Evolutionary conservation across 73 alveolate species (phyloP), one percentile per base, ranked within the genome.

Genomic region (Durusdinium trenchii): DNA sequence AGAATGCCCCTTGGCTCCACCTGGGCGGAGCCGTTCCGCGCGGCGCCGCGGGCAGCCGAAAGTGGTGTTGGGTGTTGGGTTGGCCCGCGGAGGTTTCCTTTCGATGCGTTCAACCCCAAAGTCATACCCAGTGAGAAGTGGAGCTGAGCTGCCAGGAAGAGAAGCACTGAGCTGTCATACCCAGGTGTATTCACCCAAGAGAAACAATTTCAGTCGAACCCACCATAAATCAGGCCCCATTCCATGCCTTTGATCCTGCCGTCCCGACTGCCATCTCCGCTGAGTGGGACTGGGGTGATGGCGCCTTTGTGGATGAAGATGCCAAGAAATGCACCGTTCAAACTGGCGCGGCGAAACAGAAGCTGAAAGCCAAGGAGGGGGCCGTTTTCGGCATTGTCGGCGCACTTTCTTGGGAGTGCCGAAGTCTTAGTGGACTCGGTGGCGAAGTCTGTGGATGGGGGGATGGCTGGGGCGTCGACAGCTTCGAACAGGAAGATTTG

Each of bases 241-340:
- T n/a, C n/a, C n/a, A n/a, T n/a, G n/a, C n/a, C n/a, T n/a, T n/a
- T n/a, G n/a, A n/a, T n/a, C n/a, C n/a, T n/a, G n/a, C n/a, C n/a
- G n/a, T n/a, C n/a, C n/a, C n/a, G n/a, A n/a, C 23, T 64, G 6
- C 43, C 79, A 20, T 30, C 79, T 20, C 12, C 23, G 10, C 84
- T 51, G 52, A 73, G 85, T 73, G 85, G 85, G 85, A 73, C 85
- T 73, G 85, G 85, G 85, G 85, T 51, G 85, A 73, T 36, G 85
- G 85, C 18, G 85, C 85, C 85, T 73, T 73, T 51, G 85, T 73
- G 85, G 85, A 73, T 35, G 85, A 73, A 20, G 51, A 32, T 32
- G 85, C 85, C 85, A 32, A 73, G 85, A 73, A 73, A 51, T 73
- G 85, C 51, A 73, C 85, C 85, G 85, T 73, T 48, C 85, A 51